These are phyloP conservation scores for Solanum paucissectum DNA, from an alignment of 257 asterid genomes.

Conservation along the genomic window DNA sequence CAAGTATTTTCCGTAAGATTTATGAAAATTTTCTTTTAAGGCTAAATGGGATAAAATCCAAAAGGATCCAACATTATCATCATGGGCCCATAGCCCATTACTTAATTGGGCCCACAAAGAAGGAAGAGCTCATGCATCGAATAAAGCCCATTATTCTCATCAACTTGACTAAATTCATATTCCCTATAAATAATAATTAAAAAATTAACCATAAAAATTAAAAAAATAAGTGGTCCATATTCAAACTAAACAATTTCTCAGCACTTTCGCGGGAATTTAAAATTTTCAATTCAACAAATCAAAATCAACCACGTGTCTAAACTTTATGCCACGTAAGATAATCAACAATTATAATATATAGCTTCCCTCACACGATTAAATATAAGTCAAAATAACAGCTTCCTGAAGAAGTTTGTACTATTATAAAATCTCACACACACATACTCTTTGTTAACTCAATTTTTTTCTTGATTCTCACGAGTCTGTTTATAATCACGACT, in stretches of 20 bases:
- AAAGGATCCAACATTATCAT: neutral
- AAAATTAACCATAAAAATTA: neutral
- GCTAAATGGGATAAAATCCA: neutral
- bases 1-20: neutral
- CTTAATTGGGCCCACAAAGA: neutral
- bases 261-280: neutral
- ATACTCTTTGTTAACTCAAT: neutral
- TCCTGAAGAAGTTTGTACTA: conserved; percentile 1
- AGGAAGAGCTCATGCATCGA: neutral
- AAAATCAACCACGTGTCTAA: neutral
- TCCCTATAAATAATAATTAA: neutral
- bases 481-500: neutral
- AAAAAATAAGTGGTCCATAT: neutral
- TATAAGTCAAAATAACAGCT: neutral
- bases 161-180: neutral
- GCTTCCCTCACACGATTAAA: neutral
- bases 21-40: no score
- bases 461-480: neutral
- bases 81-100: neutral
- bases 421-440: neutral
- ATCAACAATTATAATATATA: neutral
- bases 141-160: neutral
- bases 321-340: neutral
- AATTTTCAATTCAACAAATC: neutral
- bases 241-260: neutral